A percentile compares a stretch with the other conserved stretches of the same genome.
phyloP scores from a whole-genome alignment of 257 asterid genomes.

The Verbascum thapsus region DNA sequence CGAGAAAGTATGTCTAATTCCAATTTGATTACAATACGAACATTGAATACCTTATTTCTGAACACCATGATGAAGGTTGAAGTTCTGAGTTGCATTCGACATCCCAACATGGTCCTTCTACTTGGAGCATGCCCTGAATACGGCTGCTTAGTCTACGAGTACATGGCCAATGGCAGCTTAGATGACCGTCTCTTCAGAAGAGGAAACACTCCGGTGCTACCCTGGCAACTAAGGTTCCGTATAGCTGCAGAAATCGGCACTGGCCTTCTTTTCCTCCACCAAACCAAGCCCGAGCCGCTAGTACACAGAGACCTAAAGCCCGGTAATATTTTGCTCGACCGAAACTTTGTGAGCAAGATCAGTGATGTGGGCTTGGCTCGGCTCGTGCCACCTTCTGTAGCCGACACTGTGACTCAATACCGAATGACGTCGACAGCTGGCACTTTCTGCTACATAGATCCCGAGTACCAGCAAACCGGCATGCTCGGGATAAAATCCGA shows the following conservation, averaged over 20 bases:
- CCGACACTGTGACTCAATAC: constrained; percentile 85
- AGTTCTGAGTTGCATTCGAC: constrained; percentile 86
- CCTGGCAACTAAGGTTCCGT: constrained; percentile 86
- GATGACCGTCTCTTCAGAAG: constrained; percentile 73
- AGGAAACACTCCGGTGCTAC: constrained; percentile 67
- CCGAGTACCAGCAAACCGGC: constrained; percentile 92
- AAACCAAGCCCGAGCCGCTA: constrained; percentile 87
- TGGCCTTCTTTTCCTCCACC: constrained; percentile 89
- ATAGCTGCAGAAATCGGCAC: constrained; percentile 94
- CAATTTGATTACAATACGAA: background rate
- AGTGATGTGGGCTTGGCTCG: constrained; percentile 92
- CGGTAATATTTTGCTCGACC: constrained; percentile 82
- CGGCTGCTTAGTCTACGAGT: constrained; percentile 92
- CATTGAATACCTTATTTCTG: constrained; percentile 4
- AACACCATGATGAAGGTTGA: constrained; percentile 60
- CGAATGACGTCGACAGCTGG: constrained; percentile 96
- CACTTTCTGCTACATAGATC: constrained; percentile 92
- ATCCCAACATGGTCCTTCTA: constrained; percentile 98
- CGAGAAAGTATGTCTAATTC: constrained; percentile 8
- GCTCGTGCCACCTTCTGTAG: constrained; percentile 91
- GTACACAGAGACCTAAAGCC: constrained; percentile 94
- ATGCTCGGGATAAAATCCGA: constrained; percentile 88
- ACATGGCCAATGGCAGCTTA: constrained; percentile 91
- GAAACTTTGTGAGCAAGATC: constrained; percentile 86
- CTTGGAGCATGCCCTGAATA: constrained; percentile 96